These are phyloP conservation scores for Plasmodiophora brassicae DNA, from an alignment of 208 protist genomes.

Conservation along the genomic window DNA sequence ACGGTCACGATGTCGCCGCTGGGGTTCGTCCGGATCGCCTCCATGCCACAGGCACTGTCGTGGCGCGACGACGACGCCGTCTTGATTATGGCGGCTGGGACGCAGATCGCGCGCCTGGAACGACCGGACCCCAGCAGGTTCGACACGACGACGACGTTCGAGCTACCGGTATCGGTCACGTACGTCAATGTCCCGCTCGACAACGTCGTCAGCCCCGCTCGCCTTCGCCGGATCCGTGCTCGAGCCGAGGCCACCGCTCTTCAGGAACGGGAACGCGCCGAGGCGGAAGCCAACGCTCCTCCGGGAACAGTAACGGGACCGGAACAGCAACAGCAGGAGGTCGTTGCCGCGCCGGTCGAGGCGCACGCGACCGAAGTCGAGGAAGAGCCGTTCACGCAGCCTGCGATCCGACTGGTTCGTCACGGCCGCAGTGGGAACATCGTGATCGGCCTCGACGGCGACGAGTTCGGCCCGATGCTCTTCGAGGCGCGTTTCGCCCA, in stretches of 20 bases:
- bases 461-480: slow-evolving; percentile 12
- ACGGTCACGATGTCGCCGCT: slow-evolving; percentile 51
- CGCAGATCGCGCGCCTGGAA: not conserved
- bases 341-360: not conserved
- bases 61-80: not conserved
- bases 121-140: not conserved
- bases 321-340: not conserved
- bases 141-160: not conserved
- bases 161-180: not conserved
- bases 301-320: too few relatives aligned
- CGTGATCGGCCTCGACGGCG: not conserved
- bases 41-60: too few relatives aligned
- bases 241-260: not conserved
- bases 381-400: not conserved
- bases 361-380: too few relatives aligned
- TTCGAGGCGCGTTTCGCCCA: not conserved
- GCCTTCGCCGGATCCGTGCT: not conserved
- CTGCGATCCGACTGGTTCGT: not conserved
- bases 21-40: slow-evolving; percentile 71
- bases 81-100: not conserved
- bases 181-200: not conserved
- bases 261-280: not conserved
- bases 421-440: not conserved
- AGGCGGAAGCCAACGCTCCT: not conserved
- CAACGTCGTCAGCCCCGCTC: not conserved